Percentiles rank a stretch among this genome's conserved stretches.
Conservation (phyloP, 345 rosid species). For the Gynandropsis gynandra region DNA sequence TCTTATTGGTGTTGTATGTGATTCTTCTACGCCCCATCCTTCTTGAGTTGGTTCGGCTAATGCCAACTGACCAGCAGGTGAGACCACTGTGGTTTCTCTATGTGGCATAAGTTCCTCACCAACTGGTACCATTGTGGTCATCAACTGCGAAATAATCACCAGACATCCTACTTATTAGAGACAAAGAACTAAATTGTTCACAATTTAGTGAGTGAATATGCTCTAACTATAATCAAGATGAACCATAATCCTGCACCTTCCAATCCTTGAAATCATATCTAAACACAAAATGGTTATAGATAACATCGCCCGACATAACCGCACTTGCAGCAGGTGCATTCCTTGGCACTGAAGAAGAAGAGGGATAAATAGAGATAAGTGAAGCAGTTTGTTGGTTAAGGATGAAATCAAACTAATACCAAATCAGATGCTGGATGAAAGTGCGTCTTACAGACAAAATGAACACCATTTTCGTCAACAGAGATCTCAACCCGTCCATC, state of each 20-base stretch:
- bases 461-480: constrained; percentile 53
- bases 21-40: constrained; percentile 26
- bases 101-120: constrained; percentile 84
- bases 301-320: constrained; percentile 52
- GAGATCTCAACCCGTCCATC: constrained; percentile 73
- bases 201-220: background rate
- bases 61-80: constrained; percentile 23
- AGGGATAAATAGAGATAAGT: constrained; percentile 6
- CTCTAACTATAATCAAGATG: background rate
- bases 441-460: constrained; percentile 61
- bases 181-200: background rate
- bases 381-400: background rate
- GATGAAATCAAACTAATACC: background rate
- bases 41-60: constrained; percentile 26
- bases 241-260: constrained; percentile 47
- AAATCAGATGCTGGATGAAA: constrained; percentile 8
- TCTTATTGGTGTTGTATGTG: constrained; percentile 46
- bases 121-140: constrained; percentile 40
- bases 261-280: constrained; percentile 84
- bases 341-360: constrained; percentile 49
- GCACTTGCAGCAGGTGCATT: constrained; percentile 65
- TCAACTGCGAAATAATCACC: constrained; percentile 35
- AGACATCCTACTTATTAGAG: constrained; percentile 6
- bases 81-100: constrained; percentile 16
- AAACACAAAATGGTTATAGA: constrained; percentile 75